Evolutionary conservation across 768 basidiomycete species (phyloP), one percentile per base, ranked within the genome.

Genomic region (Trametes maxima): DNA sequence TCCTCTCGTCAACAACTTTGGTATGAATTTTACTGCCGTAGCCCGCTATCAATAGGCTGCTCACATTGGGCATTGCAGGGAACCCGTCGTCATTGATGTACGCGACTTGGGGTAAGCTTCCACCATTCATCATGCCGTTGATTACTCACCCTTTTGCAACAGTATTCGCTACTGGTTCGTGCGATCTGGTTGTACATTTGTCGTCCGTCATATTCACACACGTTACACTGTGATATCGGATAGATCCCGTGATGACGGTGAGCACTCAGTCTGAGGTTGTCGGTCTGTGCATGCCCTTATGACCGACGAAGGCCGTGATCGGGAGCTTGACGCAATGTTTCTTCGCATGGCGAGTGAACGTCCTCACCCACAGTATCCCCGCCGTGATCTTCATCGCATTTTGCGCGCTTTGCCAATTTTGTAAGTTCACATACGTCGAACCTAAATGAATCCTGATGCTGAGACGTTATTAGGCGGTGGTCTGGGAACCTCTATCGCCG

Each of bases 201-300:
- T 4, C 13, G 36, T 14, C 37, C 24, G 22, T 19, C 48, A 19
- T 22, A 22, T 13, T 5, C 5, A 25, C 14, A 19, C 43, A 2
- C 2, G 17, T 21, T 7, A 19, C 12, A 19, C 21, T n/a, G 8
- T 10, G 17, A 10, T 40, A 13, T n/a, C 39, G 39, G 39, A 40
- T 60, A 81, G 82, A 80, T 65, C 81, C 82, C 5, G 70, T 76
- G 0, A 67, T 78, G 65, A 83, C 81, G 13, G 80, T 81, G 19
- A 62, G 73, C 62, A 7, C 17, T 42, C 2, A 33, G 16, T 16
- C 22, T 5, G 19, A 12, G 1, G 24, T 35, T 37, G 10, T 19
- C 47, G 11, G 28, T 28, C 22, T 21, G 1, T 24, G 22, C 22
- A 19, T 12, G 21, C 14, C 3, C 28, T 33, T 4, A 33, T 19